Percentiles rank a stretch among this genome's conserved stretches.
Evolutionary conservation across 208 protist genomes (phyloP).

Genomic region (Perkinsela sp.): DNA sequence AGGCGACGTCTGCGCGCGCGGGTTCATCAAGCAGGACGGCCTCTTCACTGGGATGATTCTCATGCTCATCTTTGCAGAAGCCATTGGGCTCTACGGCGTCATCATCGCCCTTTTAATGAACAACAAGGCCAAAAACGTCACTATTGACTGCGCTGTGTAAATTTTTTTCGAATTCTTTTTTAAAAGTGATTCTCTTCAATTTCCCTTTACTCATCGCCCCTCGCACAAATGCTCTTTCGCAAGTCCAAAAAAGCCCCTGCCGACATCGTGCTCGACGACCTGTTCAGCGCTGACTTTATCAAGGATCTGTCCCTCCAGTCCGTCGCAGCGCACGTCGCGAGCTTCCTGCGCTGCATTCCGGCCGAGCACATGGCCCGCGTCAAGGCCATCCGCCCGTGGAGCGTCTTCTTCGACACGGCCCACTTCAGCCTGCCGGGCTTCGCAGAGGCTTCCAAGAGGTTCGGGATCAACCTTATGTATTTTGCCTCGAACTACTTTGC

Average conservation of each 20-base stretch:
- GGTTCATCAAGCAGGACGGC: constrained; percentile 77
- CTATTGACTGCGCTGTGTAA: constrained; percentile 3
- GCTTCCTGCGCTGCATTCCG: background rate
- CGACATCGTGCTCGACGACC: background rate
- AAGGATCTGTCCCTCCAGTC: background rate
- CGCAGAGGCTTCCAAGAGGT: constrained; percentile 19
- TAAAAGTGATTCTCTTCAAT: constrained; percentile 2
- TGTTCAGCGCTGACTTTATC: background rate
- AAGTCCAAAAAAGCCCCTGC: background rate
- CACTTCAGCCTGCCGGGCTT: constrained; percentile 21
- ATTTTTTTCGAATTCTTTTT: constrained; percentile 1
- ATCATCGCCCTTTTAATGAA: constrained; percentile 89
- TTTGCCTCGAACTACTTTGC: constrained; percentile 66
- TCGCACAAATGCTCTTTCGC: too few species aligned
- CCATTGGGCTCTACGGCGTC: constrained; percentile 90
- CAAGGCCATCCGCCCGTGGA: constrained; percentile 23
- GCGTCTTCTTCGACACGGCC: constrained; percentile 37
- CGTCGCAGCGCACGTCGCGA: background rate
- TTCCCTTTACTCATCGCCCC: too few species aligned
- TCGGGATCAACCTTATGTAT: constrained; percentile 33
- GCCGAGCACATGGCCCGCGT: constrained; percentile 11
- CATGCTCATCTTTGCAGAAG: constrained; percentile 99
- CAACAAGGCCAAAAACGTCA: constrained; percentile 30
- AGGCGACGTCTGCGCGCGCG: constrained; percentile 75
- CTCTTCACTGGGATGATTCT: constrained; percentile 98